Evolutionary conservation across 2,329 filamentous ascomycete genomes (phyloP).

Genomic region (Cytospora leucostoma): DNA sequence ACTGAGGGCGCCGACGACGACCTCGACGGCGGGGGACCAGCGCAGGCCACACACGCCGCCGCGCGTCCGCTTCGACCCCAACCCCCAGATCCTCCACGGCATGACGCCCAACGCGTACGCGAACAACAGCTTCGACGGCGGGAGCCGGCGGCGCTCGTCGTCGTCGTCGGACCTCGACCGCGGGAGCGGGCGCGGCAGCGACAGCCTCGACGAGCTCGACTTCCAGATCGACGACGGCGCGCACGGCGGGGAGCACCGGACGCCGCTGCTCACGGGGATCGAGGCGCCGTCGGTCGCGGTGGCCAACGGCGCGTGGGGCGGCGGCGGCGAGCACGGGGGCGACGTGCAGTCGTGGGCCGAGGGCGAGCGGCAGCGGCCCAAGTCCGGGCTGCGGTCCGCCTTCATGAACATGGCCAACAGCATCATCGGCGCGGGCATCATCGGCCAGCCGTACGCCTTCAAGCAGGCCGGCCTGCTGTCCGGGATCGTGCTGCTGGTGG

Average conservation of each 20-base stretch:
- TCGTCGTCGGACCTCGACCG: constrained; percentile 26
- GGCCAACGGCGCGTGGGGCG: constrained; percentile 54
- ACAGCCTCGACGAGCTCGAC: constrained; percentile 36
- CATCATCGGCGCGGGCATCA: constrained; percentile 80
- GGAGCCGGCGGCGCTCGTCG: constrained; percentile 9
- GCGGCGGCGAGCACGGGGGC: constrained; percentile 39
- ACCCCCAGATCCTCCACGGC: constrained; percentile 43
- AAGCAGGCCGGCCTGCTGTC: constrained; percentile 84
- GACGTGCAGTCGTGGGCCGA: constrained; percentile 53
- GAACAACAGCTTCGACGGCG: constrained; percentile 23
- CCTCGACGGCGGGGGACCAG: not conserved
- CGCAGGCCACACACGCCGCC: constrained; percentile 62
- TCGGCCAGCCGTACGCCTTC: constrained; percentile 93
- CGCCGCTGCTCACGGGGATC: constrained; percentile 78
- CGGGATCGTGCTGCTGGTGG: constrained; percentile 75
- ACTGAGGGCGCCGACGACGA: constrained; percentile 5
- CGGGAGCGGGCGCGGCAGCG: constrained; percentile 23
- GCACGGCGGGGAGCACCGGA: constrained; percentile 55
- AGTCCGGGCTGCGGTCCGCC: constrained; percentile 80
- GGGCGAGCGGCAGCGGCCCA: constrained; percentile 65
- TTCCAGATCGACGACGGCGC: constrained; percentile 35
- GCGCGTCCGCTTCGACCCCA: constrained; percentile 72
- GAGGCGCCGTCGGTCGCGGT: constrained; percentile 77
- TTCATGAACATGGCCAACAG: constrained; percentile 99
- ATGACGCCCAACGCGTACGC: constrained; percentile 26